Evolutionary conservation across 805 yeast genomes (phyloP).

Genomic region (Wickerhamomyces queroliae): DNA sequence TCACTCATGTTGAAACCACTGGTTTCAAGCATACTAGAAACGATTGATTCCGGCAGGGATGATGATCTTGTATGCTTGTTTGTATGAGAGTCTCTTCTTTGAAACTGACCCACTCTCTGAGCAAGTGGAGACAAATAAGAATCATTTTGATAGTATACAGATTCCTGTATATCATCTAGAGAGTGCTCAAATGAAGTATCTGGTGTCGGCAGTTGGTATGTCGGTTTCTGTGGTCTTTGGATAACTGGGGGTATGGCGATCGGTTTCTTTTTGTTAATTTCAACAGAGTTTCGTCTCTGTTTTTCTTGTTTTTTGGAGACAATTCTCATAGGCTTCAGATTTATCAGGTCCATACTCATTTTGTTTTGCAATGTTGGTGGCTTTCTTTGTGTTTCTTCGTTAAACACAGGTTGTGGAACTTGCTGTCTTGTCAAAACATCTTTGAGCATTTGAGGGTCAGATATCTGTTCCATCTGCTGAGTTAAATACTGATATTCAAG

Average conservation of each 20-base stretch:
- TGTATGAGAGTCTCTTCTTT: not conserved
- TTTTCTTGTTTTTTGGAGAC: not conserved
- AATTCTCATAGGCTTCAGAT: not conserved
- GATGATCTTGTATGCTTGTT: slow-evolving; percentile 2
- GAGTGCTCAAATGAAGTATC: not conserved
- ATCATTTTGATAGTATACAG: not conserved
- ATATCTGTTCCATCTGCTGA: slow-evolving; percentile 12
- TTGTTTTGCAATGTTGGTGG: not conserved
- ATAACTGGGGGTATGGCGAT: not conserved
- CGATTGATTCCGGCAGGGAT: slow-evolving; percentile 5
- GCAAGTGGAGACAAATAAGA: not conserved
- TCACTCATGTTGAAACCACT: not conserved
- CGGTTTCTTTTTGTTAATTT: not conserved
- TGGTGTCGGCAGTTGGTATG: not conserved
- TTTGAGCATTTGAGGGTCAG: slow-evolving; percentile 3
- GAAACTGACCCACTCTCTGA: not conserved
- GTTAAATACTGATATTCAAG: slow-evolving; percentile 33
- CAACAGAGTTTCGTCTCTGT: not conserved
- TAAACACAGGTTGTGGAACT: not conserved
- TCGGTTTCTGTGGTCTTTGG: not conserved
- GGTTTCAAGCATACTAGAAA: not conserved
- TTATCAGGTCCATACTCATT: not conserved
- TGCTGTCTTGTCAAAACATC: not conserved
- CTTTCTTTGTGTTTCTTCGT: not conserved
- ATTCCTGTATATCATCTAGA: not conserved